Conservation (phyloP, 495 filamentous ascomycete species). For the Immersiella caudata region DNA sequence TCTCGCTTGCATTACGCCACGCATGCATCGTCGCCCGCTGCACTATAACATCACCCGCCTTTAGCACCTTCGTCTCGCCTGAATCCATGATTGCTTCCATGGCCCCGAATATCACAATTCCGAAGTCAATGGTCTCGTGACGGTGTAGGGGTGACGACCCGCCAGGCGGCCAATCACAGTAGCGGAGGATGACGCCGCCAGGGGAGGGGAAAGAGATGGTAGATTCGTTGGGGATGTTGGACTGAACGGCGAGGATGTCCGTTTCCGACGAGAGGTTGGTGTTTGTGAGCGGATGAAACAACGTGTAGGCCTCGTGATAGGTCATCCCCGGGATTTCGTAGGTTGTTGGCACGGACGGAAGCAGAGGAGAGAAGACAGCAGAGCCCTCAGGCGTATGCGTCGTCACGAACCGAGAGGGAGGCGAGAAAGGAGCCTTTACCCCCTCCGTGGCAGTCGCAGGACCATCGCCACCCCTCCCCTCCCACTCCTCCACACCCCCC, state of each 20-base stretch:
- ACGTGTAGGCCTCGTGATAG: constrained; percentile 46
- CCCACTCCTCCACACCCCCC: constrained; percentile 54
- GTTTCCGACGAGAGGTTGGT: constrained; percentile 38
- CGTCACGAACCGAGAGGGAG: not conserved
- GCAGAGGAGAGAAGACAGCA: constrained; percentile 42
- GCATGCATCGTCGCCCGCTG: constrained; percentile 64
- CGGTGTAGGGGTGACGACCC: constrained; percentile 56
- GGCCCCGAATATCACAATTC: constrained; percentile 65
- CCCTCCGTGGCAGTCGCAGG: not conserved
- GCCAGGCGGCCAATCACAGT: constrained; percentile 55
- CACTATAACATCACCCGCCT: constrained; percentile 57
- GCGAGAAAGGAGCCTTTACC: not conserved
- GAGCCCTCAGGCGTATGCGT: constrained; percentile 26
- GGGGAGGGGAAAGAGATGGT: constrained; percentile 38
- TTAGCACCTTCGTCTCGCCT: constrained; percentile 56
- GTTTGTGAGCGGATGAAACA: constrained; percentile 28
- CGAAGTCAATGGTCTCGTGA: constrained; percentile 67
- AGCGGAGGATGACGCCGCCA: constrained; percentile 50
- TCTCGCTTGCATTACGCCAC: constrained; percentile 60
- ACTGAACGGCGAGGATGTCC: constrained; percentile 43
- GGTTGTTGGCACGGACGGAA: constrained; percentile 41
- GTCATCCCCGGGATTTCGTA: constrained; percentile 42
- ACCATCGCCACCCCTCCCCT: not conserved
- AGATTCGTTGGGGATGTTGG: constrained; percentile 28
- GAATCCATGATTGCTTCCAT: constrained; percentile 59